These are phyloP conservation scores for Rhizoclosmatium globosum DNA, from an alignment of 192 early-diverging fungal genomes.

Conservation along the genomic window DNA sequence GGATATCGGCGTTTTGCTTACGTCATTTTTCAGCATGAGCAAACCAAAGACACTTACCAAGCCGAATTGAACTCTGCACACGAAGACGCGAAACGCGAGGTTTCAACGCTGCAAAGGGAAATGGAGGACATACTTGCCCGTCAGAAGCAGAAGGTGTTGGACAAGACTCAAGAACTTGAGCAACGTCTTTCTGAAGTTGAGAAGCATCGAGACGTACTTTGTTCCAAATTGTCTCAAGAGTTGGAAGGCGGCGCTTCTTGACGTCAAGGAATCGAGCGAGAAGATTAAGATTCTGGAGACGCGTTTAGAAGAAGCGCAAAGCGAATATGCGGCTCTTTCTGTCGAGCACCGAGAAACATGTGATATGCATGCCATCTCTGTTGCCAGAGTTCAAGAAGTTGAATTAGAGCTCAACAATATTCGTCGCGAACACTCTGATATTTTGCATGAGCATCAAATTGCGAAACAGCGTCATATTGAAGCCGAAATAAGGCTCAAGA, in stretches of 20 bases:
- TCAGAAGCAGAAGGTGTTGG: not conserved
- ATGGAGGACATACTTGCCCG: not conserved
- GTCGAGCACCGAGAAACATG: not conserved
- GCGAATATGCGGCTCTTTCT: not conserved
- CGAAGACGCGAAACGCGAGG: not conserved
- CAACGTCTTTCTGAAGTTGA: not conserved
- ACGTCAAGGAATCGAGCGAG: too few relatives aligned
- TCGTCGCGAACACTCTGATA: not conserved
- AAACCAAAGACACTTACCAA: not conserved
- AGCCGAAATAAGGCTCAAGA: not conserved
- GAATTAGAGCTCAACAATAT: not conserved
- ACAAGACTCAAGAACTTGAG: slow-evolving; percentile 7
- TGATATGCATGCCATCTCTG: not conserved
- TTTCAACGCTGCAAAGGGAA: slow-evolving; percentile 8
- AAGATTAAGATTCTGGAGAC: not conserved
- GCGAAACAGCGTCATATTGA: not conserved
- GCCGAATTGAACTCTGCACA: slow-evolving; percentile 11
- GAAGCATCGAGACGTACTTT: slow-evolving; percentile 8
- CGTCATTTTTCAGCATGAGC: not conserved
- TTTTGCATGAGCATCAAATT: not conserved
- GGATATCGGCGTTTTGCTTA: too few relatives aligned
- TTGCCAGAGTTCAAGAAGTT: not conserved
- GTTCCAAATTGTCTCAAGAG: slow-evolving; percentile 1
- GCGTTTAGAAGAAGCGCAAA: not conserved
- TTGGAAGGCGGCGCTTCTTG: not conserved